Percentiles rank a stretch among this genome's conserved stretches.
These are phyloP conservation scores for Zygosaccharomyces pseudobailii DNA, from an alignment of 1,139 yeast genomes.

Conservation along the genomic window DNA sequence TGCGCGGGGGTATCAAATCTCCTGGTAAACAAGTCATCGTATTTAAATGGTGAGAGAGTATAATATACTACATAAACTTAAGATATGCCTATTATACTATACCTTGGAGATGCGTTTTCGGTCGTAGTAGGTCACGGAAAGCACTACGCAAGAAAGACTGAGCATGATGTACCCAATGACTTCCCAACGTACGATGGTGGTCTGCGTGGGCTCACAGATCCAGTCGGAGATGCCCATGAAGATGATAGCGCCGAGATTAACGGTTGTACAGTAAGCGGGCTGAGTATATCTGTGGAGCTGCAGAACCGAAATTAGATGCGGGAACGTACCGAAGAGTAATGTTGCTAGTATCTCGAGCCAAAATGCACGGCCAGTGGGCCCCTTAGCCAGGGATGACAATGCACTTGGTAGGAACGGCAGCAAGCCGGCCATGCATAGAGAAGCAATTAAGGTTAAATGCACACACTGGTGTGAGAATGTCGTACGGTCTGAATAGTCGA, in stretches of 20 bases:
- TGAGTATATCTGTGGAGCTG: conserved; percentile 21
- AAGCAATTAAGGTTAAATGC: conserved; percentile 23
- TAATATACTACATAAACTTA: not conserved
- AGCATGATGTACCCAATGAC: conserved; percentile 29
- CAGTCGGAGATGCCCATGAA: conserved; percentile 30
- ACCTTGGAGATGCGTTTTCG: conserved; percentile 6
- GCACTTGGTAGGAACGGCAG: conserved; percentile 20
- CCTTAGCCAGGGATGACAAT: conserved; percentile 14
- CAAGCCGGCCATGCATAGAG: conserved; percentile 19
- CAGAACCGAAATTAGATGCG: conserved; percentile 20
- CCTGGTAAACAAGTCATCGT: conserved; percentile 41
- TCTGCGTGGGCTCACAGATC: conserved; percentile 27
- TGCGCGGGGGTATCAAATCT: conserved; percentile 49
- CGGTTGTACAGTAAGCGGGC: conserved; percentile 27
- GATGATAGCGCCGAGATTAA: conserved; percentile 26
- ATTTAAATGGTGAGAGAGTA: conserved; percentile 26
- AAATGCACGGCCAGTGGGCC: conserved; percentile 20
- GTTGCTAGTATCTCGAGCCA: conserved; percentile 24
- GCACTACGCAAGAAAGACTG: conserved; percentile 23
- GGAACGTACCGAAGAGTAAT: conserved; percentile 24
- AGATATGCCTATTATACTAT: conserved; percentile 1
- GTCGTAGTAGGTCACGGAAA: conserved; percentile 18
- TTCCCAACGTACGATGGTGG: conserved; percentile 31
- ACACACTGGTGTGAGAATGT: conserved; percentile 17
- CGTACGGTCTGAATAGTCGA: conserved; percentile 9